Evolutionary conservation across 1,139 yeast genomes (phyloP), one percentile per base, ranked within the genome.

Genomic region (Meyerozyma sp.): DNA sequence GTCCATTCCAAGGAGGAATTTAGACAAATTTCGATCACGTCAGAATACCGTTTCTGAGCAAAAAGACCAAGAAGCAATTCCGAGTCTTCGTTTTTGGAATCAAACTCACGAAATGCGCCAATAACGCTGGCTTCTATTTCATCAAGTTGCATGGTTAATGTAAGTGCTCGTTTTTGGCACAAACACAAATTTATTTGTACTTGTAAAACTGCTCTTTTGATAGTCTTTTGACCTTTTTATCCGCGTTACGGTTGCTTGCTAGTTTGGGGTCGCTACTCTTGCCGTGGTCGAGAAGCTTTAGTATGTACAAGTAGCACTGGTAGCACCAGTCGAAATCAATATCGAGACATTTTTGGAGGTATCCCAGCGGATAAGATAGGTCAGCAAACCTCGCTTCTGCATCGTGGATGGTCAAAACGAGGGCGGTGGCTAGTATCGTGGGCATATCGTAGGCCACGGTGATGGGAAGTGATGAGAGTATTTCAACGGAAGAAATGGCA

Each of bases 391-490:
- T 58, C 20, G 43, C 44, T 39, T 56, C 57, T 3, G 69, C 73
- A 47, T 71, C 73, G 5, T 49, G 34, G 13, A 67, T 49, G 1
- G 63, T 57, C 26, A 68, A 50, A 2, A 71, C 53, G 27, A 72
- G 47, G 47, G 62, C 51, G 4, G 72, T 56, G 9, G 63, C 75
- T 49, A 71, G 70, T 5, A 70, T 46, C 1, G 68, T 62, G 23
- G 55, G 50, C 44, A 63, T 58, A 44, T 67, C 70, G 49, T 61
- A 72, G 10, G 69, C 60, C 14, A 70, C 59, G 30, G 70, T 54
- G 1, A 72, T 48, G 0, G 78, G 78, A 29, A 72, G 55, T 10
- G 72, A 61, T n/a, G 75, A 65, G 23, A 70, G 52, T n/a, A 69
- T 50, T 49, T 73, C 78, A 8, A 72, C 59, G 35, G 68, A 56